These are phyloP conservation scores for Podospora conica DNA, from an alignment of 495 filamentous ascomycete species.

Conservation along the genomic window DNA sequence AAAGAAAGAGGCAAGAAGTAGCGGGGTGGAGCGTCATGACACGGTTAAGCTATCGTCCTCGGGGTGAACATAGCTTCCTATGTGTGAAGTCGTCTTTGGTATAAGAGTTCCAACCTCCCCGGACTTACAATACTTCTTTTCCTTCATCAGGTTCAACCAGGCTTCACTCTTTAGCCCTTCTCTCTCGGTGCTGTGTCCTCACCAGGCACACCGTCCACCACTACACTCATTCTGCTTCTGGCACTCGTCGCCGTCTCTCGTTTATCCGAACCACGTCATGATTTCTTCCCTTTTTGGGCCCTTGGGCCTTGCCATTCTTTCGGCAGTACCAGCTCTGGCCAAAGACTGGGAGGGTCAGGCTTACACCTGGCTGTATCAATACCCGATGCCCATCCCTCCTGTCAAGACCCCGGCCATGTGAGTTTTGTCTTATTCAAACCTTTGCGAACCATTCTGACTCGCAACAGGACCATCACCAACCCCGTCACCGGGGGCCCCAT, in stretches of 20 bases:
- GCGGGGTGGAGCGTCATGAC: neutral
- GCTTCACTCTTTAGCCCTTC: neutral
- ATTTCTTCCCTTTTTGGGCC: conserved; percentile 2
- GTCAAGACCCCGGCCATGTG: conserved; percentile 38
- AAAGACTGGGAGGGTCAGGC: conserved; percentile 21
- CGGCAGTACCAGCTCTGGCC: conserved; percentile 5
- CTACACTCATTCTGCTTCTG: neutral
- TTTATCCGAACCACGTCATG: neutral
- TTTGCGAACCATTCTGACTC: neutral
- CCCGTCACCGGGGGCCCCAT: conserved; percentile 27
- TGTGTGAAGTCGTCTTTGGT: no score
- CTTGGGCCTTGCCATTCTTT: conserved; percentile 1
- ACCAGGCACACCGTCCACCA: no score
- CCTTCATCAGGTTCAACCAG: neutral
- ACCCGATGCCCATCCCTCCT: conserved; percentile 44
- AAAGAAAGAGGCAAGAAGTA: neutral
- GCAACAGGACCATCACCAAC: conserved; percentile 22
- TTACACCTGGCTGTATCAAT: conserved; percentile 43
- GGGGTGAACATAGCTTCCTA: neutral
- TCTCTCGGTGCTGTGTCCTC: no score
- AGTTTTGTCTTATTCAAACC: conserved; percentile 4
- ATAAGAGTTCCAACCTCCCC: neutral
- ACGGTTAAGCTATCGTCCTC: neutral
- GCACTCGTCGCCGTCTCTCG: neutral
- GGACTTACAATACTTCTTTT: neutral